These are phyloP conservation scores for Xanthoconium separans DNA, from an alignment of 1,284 basidiomycete genomes.

Conservation along the genomic window DNA sequence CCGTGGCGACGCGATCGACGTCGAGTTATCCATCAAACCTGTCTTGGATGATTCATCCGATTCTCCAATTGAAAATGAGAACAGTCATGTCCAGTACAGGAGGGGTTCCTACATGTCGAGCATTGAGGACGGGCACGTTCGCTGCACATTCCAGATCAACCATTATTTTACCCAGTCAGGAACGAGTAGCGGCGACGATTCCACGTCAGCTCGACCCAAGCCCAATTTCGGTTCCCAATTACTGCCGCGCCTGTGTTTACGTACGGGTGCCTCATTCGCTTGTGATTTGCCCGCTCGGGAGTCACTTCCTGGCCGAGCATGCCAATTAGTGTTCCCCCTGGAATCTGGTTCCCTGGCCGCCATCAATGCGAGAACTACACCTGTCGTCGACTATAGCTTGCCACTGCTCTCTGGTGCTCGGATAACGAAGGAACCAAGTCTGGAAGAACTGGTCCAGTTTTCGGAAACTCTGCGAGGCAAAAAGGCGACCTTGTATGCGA, in stretches of 20 bases:
- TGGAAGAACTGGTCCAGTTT: conserved; percentile 77
- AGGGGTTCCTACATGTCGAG: conserved; percentile 30
- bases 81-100: conserved; percentile 12
- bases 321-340: conserved; percentile 54
- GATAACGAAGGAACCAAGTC: conserved; percentile 66
- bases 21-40: conserved; percentile 70
- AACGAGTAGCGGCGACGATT: conserved; percentile 11
- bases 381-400: conserved; percentile 45
- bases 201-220: conserved; percentile 35
- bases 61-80: conserved; percentile 26
- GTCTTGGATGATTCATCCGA: conserved; percentile 23
- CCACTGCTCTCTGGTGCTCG: conserved; percentile 44
- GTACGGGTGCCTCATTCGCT: conserved; percentile 62
- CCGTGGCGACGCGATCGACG: conserved; percentile 81
- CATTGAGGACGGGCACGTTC: conserved; percentile 34
- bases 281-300: conserved; percentile 44
- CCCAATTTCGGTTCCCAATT: conserved; percentile 65
- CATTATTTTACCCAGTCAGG: conserved; percentile 29
- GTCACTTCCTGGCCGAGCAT: conserved; percentile 48
- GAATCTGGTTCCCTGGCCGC: conserved; percentile 49
- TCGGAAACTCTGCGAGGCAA: conserved; percentile 80
- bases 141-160: conserved; percentile 59
- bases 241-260: conserved; percentile 63
- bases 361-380: conserved; percentile 30
- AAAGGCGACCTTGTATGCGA: conserved; percentile 80